These are phyloP conservation scores for Hamamelis virginiana DNA, from an alignment of 164 flowering plant genomes.

Conservation along the genomic window DNA sequence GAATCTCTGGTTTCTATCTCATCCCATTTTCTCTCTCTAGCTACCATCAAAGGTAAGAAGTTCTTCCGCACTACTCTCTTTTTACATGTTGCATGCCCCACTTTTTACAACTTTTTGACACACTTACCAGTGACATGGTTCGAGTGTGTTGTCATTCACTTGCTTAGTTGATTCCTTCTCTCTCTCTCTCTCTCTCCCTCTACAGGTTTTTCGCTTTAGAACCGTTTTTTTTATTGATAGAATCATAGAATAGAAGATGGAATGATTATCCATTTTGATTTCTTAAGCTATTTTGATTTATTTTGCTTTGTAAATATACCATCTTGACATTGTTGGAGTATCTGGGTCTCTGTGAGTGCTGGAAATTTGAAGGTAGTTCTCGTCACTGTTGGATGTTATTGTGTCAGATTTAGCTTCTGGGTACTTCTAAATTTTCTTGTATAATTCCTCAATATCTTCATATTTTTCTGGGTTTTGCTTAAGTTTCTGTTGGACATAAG, in stretches of 20 bases:
- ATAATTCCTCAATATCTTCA: background rate
- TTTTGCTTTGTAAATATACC: conserved; percentile 4
- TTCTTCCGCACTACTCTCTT: background rate
- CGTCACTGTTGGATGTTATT: background rate
- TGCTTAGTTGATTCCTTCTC: conserved; percentile 4
- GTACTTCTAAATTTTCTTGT: background rate
- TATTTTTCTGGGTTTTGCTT: background rate
- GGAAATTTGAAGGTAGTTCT: conserved; percentile 6
- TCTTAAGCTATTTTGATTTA: conserved; percentile 8
- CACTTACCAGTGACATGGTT: conserved; percentile 1
- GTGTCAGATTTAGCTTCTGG: conserved; percentile 9
- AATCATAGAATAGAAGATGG: conserved; percentile 1
- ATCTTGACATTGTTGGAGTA: conserved; percentile 4
- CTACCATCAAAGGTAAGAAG: conserved; percentile 9
- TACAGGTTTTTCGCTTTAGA: conserved; percentile 1
- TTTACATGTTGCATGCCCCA: background rate
- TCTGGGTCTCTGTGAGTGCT: conserved; percentile 6
- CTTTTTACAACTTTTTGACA: conserved; percentile 10
- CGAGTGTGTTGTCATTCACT: background rate
- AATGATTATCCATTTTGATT: conserved; percentile 10
- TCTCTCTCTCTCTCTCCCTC: too few relatives aligned
- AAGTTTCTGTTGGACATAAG: background rate
- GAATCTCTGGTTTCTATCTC: conserved; percentile 12
- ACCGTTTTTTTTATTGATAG: background rate
- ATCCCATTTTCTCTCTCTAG: background rate